Conservation (phyloP, 192 early-diverging fungal species). For the Funneliformis geosporum region DNA sequence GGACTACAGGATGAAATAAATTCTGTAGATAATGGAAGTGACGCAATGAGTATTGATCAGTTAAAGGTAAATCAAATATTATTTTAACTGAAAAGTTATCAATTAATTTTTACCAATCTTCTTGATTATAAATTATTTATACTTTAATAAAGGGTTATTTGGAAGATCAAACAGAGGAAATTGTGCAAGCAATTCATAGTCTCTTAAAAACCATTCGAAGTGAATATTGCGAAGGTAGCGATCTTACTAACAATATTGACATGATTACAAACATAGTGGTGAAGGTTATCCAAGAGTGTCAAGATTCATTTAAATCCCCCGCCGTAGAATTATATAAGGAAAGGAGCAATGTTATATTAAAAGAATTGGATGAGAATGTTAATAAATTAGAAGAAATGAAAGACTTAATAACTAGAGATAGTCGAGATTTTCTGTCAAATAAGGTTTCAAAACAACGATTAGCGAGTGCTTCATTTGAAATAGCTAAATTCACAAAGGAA, state of each 20-base stretch:
- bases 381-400: conserved; percentile 62
- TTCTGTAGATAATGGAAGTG: conserved; percentile 1
- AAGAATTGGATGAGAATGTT: conserved; percentile 54
- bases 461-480: conserved; percentile 83
- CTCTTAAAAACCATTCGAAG: conserved; percentile 65
- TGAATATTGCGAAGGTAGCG: conserved; percentile 39
- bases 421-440: conserved; percentile 53
- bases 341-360: conserved; percentile 61
- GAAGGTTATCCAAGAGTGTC: conserved; percentile 55
- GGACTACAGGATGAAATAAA: not conserved
- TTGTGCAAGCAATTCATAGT: conserved; percentile 78
- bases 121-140: not conserved
- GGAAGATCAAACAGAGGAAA: conserved; percentile 70
- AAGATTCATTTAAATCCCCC: conserved; percentile 44
- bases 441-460: conserved; percentile 81
- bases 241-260: conserved; percentile 57
- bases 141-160: conserved; percentile 53
- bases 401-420: conserved; percentile 47
- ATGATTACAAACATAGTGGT: conserved; percentile 63
- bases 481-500: conserved; percentile 87
- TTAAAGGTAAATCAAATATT: conserved; percentile 44
- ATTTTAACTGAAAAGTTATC: not conserved
- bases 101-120: not conserved
- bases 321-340: conserved; percentile 39
- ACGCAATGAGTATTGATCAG: conserved; percentile 41